phyloP scores from a whole-genome alignment of 352 stramenopile genomes.

The Pseudoperonospora humuli region DNA sequence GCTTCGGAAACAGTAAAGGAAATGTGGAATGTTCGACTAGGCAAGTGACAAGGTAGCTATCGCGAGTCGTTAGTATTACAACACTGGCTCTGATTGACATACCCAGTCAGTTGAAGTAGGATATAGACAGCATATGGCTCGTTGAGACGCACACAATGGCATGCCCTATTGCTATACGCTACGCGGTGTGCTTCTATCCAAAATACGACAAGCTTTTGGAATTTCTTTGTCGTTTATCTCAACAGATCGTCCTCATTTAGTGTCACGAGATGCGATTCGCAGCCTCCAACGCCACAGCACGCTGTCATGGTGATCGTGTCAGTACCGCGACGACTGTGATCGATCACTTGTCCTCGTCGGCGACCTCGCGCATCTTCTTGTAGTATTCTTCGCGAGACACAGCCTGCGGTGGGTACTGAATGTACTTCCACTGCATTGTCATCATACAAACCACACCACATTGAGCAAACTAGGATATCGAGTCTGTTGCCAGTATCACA shows the following conservation, averaged over 20 bases:
- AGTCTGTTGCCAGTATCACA: background rate
- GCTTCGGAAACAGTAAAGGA: conserved; percentile 76
- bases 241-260: conserved; percentile 1
- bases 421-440: conserved; percentile 68
- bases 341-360: conserved; percentile 46
- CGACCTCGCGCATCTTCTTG: conserved; percentile 66
- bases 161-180: background rate
- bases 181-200: background rate
- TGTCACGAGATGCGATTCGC: background rate
- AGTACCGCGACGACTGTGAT: background rate
- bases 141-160: background rate
- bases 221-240: conserved; percentile 17
- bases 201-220: conserved; percentile 15
- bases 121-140: conserved; percentile 13
- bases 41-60: background rate
- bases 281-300: background rate
- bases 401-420: conserved; percentile 71
- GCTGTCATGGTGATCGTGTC: no score
- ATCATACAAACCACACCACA: background rate
- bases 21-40: background rate
- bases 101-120: background rate
- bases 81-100: background rate
- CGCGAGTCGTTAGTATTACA: no score
- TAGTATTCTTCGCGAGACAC: conserved; percentile 71
- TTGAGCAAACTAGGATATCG: background rate